phyloP scores from a whole-genome alignment of 768 basidiomycete species.

The Rhodotorula taiwanensis region DNA sequence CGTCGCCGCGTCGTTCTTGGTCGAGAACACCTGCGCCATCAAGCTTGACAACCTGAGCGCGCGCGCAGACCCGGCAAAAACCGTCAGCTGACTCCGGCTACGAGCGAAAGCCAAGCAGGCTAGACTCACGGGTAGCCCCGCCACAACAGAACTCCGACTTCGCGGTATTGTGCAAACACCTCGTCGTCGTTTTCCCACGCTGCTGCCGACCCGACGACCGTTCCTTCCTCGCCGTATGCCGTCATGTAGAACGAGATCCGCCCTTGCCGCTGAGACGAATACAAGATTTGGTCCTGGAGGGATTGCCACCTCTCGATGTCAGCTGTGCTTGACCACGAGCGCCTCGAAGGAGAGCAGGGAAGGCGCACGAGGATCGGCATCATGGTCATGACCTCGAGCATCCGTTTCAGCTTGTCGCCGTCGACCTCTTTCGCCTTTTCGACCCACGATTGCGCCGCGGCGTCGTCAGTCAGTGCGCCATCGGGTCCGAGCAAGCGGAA shows the following conservation, averaged over 20 bases:
- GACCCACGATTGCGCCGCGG: constrained; percentile 47
- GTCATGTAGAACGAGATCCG: constrained; percentile 48
- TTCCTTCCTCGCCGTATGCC: constrained; percentile 21
- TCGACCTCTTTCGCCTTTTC: constrained; percentile 30
- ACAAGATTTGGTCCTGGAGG: constrained; percentile 64
- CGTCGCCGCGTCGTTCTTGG: constrained; percentile 65
- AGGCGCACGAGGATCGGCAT: constrained; percentile 1
- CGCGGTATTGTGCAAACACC: constrained; percentile 89
- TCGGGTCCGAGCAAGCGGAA: constrained; percentile 77
- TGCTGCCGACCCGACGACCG: constrained; percentile 57
- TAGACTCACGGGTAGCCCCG: constrained; percentile 57
- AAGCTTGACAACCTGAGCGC: constrained; percentile 54
- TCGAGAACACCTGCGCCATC: constrained; percentile 90
- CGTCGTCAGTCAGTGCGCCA: constrained; percentile 60
- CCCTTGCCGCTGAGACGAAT: constrained; percentile 88
- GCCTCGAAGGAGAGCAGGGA: background rate
- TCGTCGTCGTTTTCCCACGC: constrained; percentile 76
- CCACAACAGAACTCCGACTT: constrained; percentile 72
- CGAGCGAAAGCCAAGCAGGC: background rate
- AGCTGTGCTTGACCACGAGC: background rate
- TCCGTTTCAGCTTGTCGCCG: constrained; percentile 43
- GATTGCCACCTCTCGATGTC: background rate
- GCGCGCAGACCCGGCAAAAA: background rate
- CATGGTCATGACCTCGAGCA: constrained; percentile 53
- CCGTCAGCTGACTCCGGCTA: background rate